Percentiles rank a stretch among this genome's conserved stretches.
These are phyloP conservation scores for Populus tremula DNA, from an alignment of 345 rosid genomes.

Conservation along the genomic window DNA sequence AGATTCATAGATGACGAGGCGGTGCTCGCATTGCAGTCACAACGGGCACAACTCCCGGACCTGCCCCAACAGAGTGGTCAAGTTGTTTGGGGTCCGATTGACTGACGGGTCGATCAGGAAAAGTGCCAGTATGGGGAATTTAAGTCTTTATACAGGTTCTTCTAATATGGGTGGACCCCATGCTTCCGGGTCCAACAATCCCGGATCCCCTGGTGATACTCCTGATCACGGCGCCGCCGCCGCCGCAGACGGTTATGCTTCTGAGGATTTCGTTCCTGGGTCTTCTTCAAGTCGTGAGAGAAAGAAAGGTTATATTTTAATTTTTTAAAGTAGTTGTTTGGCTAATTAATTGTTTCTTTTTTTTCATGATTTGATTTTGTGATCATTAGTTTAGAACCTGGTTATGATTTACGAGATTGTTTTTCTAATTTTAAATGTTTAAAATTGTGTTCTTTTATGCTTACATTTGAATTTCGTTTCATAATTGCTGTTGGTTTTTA, in stretches of 20 bases:
- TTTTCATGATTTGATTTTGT: not conserved
- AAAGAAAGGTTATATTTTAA: constrained; percentile 63
- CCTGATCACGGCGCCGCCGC: constrained; percentile 59
- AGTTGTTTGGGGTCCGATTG: constrained; percentile 37
- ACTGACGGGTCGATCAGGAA: constrained; percentile 51
- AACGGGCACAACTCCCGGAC: constrained; percentile 39
- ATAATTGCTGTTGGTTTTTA: not conserved
- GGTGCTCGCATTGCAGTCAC: constrained; percentile 42
- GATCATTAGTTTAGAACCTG: not conserved
- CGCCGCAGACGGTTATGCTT: constrained; percentile 75
- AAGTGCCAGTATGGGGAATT: constrained; percentile 38
- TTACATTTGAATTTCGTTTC: not conserved
- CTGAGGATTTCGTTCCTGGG: constrained; percentile 93
- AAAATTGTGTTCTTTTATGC: not conserved
- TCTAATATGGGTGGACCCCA: constrained; percentile 11
- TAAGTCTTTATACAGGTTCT: constrained; percentile 28
- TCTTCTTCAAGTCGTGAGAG: constrained; percentile 90
- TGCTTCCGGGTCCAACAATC: constrained; percentile 40
- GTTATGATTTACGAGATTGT: not conserved
- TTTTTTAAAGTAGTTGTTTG: not conserved
- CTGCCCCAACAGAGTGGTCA: constrained; percentile 35
- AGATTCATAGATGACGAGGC: constrained; percentile 24
- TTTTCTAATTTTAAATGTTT: not conserved
- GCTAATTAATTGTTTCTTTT: not conserved
- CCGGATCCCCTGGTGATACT: constrained; percentile 61